Base-by-base conservation (phyloP, 208 protist genomes). In the Acanthamoeba quina region DNA sequence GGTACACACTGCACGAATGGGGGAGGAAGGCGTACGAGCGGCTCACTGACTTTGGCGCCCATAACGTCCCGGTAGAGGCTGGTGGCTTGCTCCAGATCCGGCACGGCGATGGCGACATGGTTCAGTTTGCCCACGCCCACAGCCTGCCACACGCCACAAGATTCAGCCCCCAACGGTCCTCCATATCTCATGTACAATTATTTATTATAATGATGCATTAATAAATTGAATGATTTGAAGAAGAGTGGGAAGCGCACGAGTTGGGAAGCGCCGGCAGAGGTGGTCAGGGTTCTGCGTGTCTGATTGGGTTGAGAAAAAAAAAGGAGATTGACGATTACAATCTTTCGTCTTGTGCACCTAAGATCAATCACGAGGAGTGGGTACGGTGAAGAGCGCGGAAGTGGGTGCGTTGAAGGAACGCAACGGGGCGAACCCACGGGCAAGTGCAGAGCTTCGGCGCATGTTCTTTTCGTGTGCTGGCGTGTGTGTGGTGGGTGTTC, bases 101-200 rank as follows among this genome's bases (percentile, higher is more conserved):
- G 98, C 6, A 99, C 98, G 10, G 98, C 98, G 83, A 99, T 99
- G 13, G 98, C 98, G 29, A 99, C 97, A 83, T 99, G 98, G 95
- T 99, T 99, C n/a, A 99, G 96, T 72, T 95, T 93, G n/a, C 98
- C 98, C 4, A 99, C 66, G 26, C 78, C 78, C 29, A 86, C 78
- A 31, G 47, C 49, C 78, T 62, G 58, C 58, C 58, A 19, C 41
- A 44, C 41, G 41, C 41, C 41, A 44, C 41, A 44, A n/a, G n/a
- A 2, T 10, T 44, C 41, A 44, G 41, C 41, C 41, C n/a, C 41
- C 4, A 44, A 44, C 41, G 41, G 41, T 44, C 41, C 41, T 44
- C 0, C 41, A 37, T 0, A 44, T 44, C 41, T 44, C 41, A 44
- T 44, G 41, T 44, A 10, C 41, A 44, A 10, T 44, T 44, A 44